Conservation (phyloP, 2,329 filamentous ascomycete species). For the Didymella exigua region DNA sequence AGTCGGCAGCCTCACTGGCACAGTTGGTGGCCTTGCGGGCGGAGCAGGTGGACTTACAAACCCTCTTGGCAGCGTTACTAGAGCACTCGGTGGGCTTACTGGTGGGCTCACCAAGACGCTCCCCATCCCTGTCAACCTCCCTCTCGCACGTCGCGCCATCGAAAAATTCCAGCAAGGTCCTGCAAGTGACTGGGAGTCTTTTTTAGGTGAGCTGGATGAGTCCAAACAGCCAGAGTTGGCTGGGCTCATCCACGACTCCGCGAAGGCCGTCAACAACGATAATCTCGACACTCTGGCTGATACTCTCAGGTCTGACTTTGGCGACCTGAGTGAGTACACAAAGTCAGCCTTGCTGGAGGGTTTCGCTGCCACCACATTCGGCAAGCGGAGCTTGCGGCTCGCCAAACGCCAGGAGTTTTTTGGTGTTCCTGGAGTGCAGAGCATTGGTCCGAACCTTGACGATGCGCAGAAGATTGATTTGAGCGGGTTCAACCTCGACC, state of each 20-base stretch:
- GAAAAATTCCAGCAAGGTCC: constrained; percentile 4
- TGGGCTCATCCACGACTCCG: constrained; percentile 6
- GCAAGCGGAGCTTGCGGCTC: background rate
- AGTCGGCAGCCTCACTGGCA: too few species aligned
- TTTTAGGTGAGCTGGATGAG: constrained; percentile 13
- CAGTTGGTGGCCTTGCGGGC: too few species aligned
- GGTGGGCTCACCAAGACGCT: background rate
- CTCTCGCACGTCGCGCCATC: background rate
- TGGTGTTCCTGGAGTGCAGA: background rate
- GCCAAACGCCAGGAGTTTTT: background rate
- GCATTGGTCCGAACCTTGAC: constrained; percentile 8
- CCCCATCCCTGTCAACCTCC: background rate
- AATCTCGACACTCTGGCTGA: background rate
- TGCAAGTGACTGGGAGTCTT: constrained; percentile 10
- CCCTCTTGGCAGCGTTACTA: too few species aligned
- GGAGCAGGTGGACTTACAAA: too few species aligned
- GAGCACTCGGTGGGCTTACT: background rate
- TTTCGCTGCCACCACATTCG: background rate
- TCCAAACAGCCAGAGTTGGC: constrained; percentile 3
- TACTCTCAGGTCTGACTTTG: constrained; percentile 3
- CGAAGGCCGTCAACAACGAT: constrained; percentile 1
- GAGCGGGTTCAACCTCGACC: background rate
- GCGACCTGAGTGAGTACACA: background rate
- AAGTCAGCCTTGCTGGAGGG: background rate
- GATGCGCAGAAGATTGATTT: constrained; percentile 2